Evolutionary conservation across 2,329 filamentous ascomycete genomes (phyloP), one percentile per base, ranked within the genome.

Genomic region (Penicillium vulpinum): DNA sequence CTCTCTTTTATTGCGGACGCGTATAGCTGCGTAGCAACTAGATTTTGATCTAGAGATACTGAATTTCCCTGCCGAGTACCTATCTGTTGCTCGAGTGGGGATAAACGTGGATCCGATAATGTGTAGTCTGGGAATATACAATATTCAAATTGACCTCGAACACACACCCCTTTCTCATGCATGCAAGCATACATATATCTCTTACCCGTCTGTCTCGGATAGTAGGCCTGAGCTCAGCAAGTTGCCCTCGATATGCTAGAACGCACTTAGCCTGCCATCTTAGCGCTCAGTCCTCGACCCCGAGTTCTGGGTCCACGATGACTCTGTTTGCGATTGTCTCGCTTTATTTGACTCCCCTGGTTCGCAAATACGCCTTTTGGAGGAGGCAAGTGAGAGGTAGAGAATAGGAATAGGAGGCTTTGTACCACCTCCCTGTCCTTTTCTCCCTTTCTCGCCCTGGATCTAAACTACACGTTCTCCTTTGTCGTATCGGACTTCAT

Each of bases 131-230:
- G 33, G 5, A 24, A 11, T 22, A 18, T 29, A n/a, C n/a, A 52
- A 11, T 28, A 24, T 21, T 9, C 35, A 22, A 58, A 49, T 5
- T 16, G 46, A 15, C 22, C 47, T 45, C 38, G 56, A 55, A 54
- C 36, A 26, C 10, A 51, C 22, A n/a, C 38, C 41, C 33, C 11
- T 40, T 39, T 54, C 22, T 51, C 36, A 29, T 57, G 52, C 49
- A 60, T 54, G 28, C 41, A 60, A 46, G 18, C 40, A 31, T 56
- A 58, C 54, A 62, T 59, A 57, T 56, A 57, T 50, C 38, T 51
- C 31, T 43, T 33, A 51, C 24, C 55, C 44, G 47, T 59, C 60
- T 67, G 63, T 67, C 64, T 66, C 64, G 63, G 64, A 59, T 66
- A 62, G 46, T 31, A 57, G 54, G 61, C 57, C 58, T 51, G 60